phyloP scores from a whole-genome alignment of 2,329 filamentous ascomycete genomes.

The Paraphaeosphaeria minitans region DNA sequence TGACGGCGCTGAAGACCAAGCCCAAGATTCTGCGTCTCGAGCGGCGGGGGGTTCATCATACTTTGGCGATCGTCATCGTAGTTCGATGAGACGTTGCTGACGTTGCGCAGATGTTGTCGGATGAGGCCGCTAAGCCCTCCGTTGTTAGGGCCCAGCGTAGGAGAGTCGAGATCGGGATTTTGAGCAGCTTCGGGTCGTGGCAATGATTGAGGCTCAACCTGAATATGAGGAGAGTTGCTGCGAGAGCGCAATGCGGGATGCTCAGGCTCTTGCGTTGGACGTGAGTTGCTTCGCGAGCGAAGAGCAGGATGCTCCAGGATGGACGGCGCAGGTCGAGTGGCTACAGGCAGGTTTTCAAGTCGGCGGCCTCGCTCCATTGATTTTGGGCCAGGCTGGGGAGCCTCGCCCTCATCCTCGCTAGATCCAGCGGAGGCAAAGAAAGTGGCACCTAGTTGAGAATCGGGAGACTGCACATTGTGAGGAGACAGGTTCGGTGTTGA shows the following conservation, averaged over 20 bases:
- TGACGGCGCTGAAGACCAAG: slow-evolving; percentile 34
- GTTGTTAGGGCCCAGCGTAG: slow-evolving; percentile 72
- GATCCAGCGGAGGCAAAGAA: slow-evolving; percentile 40
- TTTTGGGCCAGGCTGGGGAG: slow-evolving; percentile 20
- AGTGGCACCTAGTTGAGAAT: slow-evolving; percentile 25
- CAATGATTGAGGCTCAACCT: slow-evolving; percentile 11
- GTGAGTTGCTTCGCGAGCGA: slow-evolving; percentile 38
- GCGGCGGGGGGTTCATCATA: slow-evolving; percentile 53
- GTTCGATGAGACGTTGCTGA: slow-evolving; percentile 81
- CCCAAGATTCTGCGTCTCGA: slow-evolving; percentile 40
- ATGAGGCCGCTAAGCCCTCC: slow-evolving; percentile 79
- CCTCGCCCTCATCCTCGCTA: slow-evolving; percentile 40
- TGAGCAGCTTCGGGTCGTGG: slow-evolving; percentile 18
- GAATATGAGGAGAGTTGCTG: slow-evolving; percentile 11
- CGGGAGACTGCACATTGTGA: slow-evolving; percentile 21
- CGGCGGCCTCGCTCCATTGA: slow-evolving; percentile 32
- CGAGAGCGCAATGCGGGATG: slow-evolving; percentile 22
- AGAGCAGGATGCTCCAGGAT: slow-evolving; percentile 46
- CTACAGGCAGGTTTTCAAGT: slow-evolving; percentile 42
- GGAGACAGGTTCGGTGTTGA: slow-evolving; percentile 18
- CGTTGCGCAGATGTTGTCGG: slow-evolving; percentile 79
- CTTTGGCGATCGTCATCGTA: slow-evolving; percentile 54
- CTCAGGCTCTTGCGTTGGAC: slow-evolving; percentile 19
- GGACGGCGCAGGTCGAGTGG: slow-evolving; percentile 39
- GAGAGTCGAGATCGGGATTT: slow-evolving; percentile 65